Conservation (phyloP, 2,329 filamentous ascomycete species). For the Pseudodiploospora longispora region DNA sequence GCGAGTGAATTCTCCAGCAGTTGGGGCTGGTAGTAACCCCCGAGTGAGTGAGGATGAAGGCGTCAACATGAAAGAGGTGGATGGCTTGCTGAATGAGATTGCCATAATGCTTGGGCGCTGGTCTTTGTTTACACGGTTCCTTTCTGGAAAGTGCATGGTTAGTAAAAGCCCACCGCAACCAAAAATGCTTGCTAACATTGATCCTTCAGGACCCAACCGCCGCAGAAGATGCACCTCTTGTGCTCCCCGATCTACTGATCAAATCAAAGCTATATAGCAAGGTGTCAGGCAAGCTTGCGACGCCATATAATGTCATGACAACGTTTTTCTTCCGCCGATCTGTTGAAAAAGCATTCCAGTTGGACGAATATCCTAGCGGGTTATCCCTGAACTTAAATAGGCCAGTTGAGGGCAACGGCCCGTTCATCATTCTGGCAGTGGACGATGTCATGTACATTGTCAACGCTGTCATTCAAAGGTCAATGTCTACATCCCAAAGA, state of each 20-base stretch:
- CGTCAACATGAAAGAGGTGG: constrained; percentile 94
- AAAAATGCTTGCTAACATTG: background rate
- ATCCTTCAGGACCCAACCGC: constrained; percentile 37
- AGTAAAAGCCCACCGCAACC: constrained; percentile 19
- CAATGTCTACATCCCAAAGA: constrained; percentile 76
- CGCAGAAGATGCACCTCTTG: constrained; percentile 48
- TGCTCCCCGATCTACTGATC: constrained; percentile 63
- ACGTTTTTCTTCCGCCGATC: constrained; percentile 95
- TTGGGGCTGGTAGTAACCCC: constrained; percentile 43
- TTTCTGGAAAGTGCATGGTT: constrained; percentile 79
- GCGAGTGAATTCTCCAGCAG: constrained; percentile 68
- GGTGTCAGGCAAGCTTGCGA: constrained; percentile 62
- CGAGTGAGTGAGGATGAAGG: constrained; percentile 78
- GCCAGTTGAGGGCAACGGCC: constrained; percentile 66
- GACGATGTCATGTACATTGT: constrained; percentile 99
- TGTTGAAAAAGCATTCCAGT: constrained; percentile 94
- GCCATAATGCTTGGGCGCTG: constrained; percentile 88
- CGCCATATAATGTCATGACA: constrained; percentile 84
- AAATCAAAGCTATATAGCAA: constrained; percentile 78
- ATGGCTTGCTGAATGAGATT: constrained; percentile 78
- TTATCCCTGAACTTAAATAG: constrained; percentile 68
- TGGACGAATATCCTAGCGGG: constrained; percentile 79
- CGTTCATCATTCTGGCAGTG: constrained; percentile 89
- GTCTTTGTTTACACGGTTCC: constrained; percentile 85
- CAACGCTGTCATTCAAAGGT: constrained; percentile 81